Conservation (phyloP, 192 early-diverging fungal species). For the Kappamyces sp. region DNA sequence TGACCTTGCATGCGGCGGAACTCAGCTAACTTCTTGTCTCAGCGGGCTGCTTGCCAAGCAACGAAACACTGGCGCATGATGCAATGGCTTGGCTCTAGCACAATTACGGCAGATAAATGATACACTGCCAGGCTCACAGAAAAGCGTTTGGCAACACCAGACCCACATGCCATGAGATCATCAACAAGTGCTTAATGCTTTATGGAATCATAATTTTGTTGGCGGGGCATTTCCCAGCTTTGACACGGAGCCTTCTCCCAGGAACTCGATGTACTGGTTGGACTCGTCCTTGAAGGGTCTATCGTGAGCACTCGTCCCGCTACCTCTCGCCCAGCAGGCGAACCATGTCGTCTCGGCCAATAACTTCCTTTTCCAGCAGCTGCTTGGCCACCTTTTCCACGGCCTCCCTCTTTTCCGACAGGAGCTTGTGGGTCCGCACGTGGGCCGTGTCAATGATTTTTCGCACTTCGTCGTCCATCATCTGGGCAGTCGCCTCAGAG, state of each 20-base stretch:
- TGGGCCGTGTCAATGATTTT: slow-evolving; percentile 76
- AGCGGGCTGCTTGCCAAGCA: too few relatives aligned
- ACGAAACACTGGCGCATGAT: too few relatives aligned
- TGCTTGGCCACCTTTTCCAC: slow-evolving; percentile 90
- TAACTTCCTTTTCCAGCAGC: slow-evolving; percentile 94
- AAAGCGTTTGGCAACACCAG: too few relatives aligned
- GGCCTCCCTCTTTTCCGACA: slow-evolving; percentile 75
- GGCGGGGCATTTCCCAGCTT: slow-evolving; percentile 6
- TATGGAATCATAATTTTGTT: slow-evolving; percentile 17
- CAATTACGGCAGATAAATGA: too few relatives aligned
- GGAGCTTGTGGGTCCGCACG: slow-evolving; percentile 70
- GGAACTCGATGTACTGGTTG: slow-evolving; percentile 37
- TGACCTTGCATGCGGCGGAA: too few relatives aligned
- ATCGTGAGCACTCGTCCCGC: slow-evolving; percentile 2
- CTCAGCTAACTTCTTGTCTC: too few relatives aligned
- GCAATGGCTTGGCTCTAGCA: too few relatives aligned
- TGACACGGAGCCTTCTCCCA: slow-evolving; percentile 21
- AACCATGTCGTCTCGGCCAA: slow-evolving; percentile 95
- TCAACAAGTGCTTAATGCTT: slow-evolving; percentile 8
- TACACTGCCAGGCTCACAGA: too few relatives aligned
- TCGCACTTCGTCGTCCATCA: slow-evolving; percentile 95
- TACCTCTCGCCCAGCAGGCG: slow-evolving; percentile 66
- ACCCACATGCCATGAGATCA: too few relatives aligned
- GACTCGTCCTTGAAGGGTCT: slow-evolving; percentile 33
- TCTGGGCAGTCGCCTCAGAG: slow-evolving; percentile 83